phyloP scores from a whole-genome alignment of 2,329 filamentous ascomycete genomes.

The Penicillium carneum region DNA sequence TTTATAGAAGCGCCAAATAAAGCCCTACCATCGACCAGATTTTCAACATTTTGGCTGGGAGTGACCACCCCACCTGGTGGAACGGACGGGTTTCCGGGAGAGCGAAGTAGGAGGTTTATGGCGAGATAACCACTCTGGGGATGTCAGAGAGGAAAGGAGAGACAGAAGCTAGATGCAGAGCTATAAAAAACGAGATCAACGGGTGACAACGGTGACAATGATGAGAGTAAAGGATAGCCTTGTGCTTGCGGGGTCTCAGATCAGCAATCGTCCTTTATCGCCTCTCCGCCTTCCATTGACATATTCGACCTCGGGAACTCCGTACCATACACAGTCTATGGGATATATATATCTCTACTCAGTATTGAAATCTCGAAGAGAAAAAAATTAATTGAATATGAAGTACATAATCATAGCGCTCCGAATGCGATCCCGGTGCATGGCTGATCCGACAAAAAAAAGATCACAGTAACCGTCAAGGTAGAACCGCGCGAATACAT shows the following conservation, averaged over 20 bases:
- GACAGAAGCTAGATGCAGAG: conserved; percentile 11
- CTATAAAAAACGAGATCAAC: background rate
- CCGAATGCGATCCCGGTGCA: conserved; percentile 38
- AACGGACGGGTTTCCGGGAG: conserved; percentile 6
- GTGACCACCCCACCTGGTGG: conserved; percentile 34
- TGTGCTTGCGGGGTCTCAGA: conserved; percentile 21
- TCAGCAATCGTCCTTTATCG: conserved; percentile 24
- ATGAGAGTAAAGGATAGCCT: conserved; percentile 1
- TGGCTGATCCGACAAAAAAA: conserved; percentile 32
- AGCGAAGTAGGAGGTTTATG: background rate
- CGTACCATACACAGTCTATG: background rate
- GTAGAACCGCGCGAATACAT: conserved; percentile 21
- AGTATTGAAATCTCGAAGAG: background rate
- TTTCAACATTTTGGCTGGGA: conserved; percentile 80
- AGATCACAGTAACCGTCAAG: conserved; percentile 5
- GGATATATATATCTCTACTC: background rate
- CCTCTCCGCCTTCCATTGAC: conserved; percentile 22
- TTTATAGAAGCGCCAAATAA: background rate
- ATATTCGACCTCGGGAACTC: background rate
- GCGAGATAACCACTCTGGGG: background rate
- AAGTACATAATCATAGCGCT: conserved; percentile 31
- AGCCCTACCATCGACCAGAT: conserved; percentile 94
- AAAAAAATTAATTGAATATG: conserved; percentile 19
- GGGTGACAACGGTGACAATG: background rate
- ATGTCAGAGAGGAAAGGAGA: background rate